phyloP scores from a whole-genome alignment of 2,329 filamentous ascomycete genomes.

The Xylariales sp. region DNA sequence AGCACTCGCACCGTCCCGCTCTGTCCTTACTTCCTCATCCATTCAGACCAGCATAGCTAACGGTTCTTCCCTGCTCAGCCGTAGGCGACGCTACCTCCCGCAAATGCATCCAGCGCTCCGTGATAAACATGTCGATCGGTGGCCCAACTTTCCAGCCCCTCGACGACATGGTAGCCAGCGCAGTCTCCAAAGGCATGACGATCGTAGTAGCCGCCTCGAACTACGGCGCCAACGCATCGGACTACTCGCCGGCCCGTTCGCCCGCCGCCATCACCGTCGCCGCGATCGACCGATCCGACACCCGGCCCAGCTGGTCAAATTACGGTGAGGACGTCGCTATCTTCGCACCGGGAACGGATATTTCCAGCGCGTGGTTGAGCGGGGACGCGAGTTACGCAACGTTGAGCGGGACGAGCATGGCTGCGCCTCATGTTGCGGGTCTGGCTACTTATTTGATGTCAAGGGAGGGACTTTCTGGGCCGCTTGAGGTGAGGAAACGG shows the following conservation, averaged over 20 bases:
- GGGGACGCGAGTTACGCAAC: conserved; percentile 14
- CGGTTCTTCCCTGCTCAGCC: no score
- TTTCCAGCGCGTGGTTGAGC: conserved; percentile 18
- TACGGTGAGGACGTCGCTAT: conserved; percentile 21
- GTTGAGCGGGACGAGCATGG: conserved; percentile 23
- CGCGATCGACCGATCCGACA: conserved; percentile 18
- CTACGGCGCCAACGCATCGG: conserved; percentile 19
- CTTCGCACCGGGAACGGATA: conserved; percentile 21
- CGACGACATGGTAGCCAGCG: conserved; percentile 17
- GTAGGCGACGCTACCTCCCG: conserved; percentile 20
- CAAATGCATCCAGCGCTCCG: conserved; percentile 16
- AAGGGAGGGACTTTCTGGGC: conserved; percentile 16
- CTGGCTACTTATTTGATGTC: conserved; percentile 22
- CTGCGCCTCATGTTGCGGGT: conserved; percentile 22
- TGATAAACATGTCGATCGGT: conserved; percentile 25
- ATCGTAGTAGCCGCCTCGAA: conserved; percentile 24
- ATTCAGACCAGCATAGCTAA: no score
- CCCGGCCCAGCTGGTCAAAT: conserved; percentile 19
- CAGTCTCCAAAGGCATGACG: conserved; percentile 18
- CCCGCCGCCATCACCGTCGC: conserved; percentile 21
- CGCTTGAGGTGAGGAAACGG: conserved; percentile 11
- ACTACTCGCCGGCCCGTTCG: conserved; percentile 18
- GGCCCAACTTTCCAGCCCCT: conserved; percentile 13
- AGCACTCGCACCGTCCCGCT: conserved; percentile 8
- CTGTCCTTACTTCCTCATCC: no score